phyloP scores from a whole-genome alignment of 495 filamentous ascomycete genomes.

The Penicillium cataractarum region DNA sequence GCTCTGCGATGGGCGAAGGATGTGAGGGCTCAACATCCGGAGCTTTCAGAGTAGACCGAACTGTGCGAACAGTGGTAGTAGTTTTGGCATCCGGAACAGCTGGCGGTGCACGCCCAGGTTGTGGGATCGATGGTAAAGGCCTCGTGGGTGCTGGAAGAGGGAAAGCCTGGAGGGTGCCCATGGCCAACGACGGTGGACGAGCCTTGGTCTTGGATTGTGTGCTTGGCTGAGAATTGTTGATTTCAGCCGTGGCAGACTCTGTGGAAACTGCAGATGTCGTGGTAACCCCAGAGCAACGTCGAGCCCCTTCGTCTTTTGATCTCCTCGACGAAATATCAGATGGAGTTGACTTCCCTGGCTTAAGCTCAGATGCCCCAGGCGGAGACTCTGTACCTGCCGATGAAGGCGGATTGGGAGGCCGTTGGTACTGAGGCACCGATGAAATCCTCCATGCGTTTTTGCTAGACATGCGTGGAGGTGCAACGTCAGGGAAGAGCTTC shows the following conservation, averaged over 20 bases:
- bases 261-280: not conserved
- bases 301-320: constrained; percentile 3
- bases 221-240: constrained; percentile 7
- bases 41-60: constrained; percentile 8
- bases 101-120: constrained; percentile 9
- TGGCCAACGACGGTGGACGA: constrained; percentile 33
- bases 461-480: constrained; percentile 40
- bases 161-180: constrained; percentile 41
- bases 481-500: constrained; percentile 45
- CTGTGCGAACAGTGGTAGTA: constrained; percentile 4
- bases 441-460: constrained; percentile 36
- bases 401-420: constrained; percentile 14
- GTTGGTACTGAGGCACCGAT: constrained; percentile 24
- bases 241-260: constrained; percentile 2
- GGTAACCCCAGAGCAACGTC: constrained; percentile 14
- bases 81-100: constrained; percentile 13
- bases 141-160: constrained; percentile 45
- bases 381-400: not conserved
- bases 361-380: not conserved
- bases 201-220: constrained; percentile 16
- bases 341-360: constrained; percentile 4
- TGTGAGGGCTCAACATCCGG: constrained; percentile 18
- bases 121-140: constrained; percentile 41
- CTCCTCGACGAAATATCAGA: not conserved
- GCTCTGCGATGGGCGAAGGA: constrained; percentile 21